Evolutionary conservation across 1,284 basidiomycete genomes (phyloP).

Genomic region (Apiotrichum porosum): DNA sequence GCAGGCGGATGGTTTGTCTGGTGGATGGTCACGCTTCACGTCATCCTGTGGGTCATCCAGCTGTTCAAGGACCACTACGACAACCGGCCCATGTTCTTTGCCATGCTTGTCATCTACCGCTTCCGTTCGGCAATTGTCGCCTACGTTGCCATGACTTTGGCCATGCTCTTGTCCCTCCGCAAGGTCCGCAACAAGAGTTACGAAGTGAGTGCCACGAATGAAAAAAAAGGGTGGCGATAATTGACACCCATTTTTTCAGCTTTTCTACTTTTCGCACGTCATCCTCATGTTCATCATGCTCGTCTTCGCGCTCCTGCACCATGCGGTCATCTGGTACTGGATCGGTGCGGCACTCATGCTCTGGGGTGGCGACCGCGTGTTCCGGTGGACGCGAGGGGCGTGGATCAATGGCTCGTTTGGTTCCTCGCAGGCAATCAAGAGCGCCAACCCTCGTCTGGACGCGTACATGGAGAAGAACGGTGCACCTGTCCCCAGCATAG

Average conservation of each 20-base stretch:
- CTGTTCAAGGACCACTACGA: slow-evolving; percentile 56
- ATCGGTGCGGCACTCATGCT: slow-evolving; percentile 61
- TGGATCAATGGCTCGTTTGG: slow-evolving; percentile 59
- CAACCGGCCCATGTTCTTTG: slow-evolving; percentile 57
- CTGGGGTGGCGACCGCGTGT: slow-evolving; percentile 64
- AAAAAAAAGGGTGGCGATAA: too few species aligned
- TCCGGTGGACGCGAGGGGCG: slow-evolving; percentile 59
- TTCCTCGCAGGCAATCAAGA: neutral
- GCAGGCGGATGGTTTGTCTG: slow-evolving; percentile 71
- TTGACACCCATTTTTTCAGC: too few species aligned
- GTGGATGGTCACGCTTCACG: slow-evolving; percentile 64
- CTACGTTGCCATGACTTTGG: slow-evolving; percentile 63
- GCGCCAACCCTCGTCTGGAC: slow-evolving; percentile 2
- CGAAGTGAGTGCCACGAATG: slow-evolving; percentile 55
- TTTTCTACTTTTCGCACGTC: slow-evolving; percentile 69
- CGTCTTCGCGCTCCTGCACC: slow-evolving; percentile 61
- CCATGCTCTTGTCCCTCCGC: slow-evolving; percentile 62
- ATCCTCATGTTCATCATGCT: slow-evolving; percentile 61
- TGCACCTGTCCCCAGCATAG: slow-evolving; percentile 12
- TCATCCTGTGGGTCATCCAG: slow-evolving; percentile 70
- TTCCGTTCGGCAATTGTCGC: slow-evolving; percentile 72
- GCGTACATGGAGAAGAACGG: slow-evolving; percentile 3
- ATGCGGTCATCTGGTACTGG: slow-evolving; percentile 58
- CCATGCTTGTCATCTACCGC: slow-evolving; percentile 62
- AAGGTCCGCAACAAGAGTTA: slow-evolving; percentile 65